Conservation (phyloP, 768 basidiomycete genomes). For the Phanerochaete sordida region DNA sequence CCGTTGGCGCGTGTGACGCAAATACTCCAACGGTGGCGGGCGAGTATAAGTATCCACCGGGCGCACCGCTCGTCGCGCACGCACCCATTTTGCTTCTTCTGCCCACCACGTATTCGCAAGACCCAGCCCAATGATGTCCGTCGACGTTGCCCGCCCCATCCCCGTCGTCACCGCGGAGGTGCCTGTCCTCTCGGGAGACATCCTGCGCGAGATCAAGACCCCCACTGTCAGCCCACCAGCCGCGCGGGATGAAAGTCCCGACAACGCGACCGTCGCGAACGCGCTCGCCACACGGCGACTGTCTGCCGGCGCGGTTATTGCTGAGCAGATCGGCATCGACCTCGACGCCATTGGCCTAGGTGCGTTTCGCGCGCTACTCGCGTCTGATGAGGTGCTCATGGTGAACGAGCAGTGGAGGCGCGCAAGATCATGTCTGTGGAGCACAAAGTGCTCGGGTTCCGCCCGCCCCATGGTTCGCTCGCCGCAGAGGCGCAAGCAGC, state of each 20-base stretch:
- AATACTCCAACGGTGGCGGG: not conserved
- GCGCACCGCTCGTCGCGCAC: not conserved
- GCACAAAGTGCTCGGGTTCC: slow-evolving; percentile 34
- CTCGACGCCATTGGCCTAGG: slow-evolving; percentile 21
- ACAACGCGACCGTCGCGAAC: not conserved
- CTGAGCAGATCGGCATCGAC: slow-evolving; percentile 22
- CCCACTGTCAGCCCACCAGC: not conserved
- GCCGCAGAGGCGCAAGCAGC: slow-evolving; percentile 33
- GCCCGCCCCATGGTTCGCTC: slow-evolving; percentile 32
- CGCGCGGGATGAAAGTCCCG: not conserved
- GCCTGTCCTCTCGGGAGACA: not conserved
- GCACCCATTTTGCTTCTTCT: not conserved
- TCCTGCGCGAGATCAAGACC: not conserved
- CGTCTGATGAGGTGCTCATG: not conserved
- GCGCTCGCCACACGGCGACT: slow-evolving; percentile 3
- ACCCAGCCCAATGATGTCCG: not conserved
- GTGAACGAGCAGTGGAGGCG: slow-evolving; percentile 22
- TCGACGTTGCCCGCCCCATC: not conserved
- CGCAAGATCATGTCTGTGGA: slow-evolving; percentile 32
- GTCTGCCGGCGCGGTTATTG: slow-evolving; percentile 11
- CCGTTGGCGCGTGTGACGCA: not conserved
- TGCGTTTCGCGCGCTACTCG: not conserved
- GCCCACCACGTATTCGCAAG: not conserved
- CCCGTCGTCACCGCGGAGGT: not conserved
- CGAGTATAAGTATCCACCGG: not conserved